These are phyloP conservation scores for Komagataella phaffii DNA, from an alignment of 805 yeast genomes.

Conservation along the genomic window DNA sequence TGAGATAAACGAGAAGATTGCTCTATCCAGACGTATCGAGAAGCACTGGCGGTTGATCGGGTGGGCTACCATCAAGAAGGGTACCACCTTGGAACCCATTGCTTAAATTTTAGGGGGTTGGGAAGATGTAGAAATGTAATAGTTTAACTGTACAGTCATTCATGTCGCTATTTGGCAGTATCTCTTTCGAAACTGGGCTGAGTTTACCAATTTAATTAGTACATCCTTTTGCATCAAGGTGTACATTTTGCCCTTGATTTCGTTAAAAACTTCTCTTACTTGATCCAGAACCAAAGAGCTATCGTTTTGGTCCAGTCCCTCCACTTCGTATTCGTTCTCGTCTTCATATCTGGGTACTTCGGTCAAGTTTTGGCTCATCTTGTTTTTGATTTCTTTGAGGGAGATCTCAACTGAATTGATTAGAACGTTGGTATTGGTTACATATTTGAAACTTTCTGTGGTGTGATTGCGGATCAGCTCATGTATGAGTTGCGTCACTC, in stretches of 20 bases:
- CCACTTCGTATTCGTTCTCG: neutral
- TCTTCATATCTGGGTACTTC: neutral
- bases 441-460: neutral
- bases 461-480: neutral
- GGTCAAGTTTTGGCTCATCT: neutral
- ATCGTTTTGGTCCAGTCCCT: constrained; percentile 15
- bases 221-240: constrained; percentile 63
- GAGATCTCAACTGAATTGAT: neutral
- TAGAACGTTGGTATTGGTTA: neutral
- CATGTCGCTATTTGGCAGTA: neutral
- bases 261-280: constrained; percentile 29
- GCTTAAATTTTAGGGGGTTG: constrained; percentile 16
- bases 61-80: constrained; percentile 97
- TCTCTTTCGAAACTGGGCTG: constrained; percentile 16
- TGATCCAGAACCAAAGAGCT: constrained; percentile 22
- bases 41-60: constrained; percentile 99
- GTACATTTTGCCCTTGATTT: constrained; percentile 34
- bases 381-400: neutral
- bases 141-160: neutral
- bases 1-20: constrained; percentile 95
- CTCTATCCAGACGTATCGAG: constrained; percentile 96
- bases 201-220: constrained; percentile 48
- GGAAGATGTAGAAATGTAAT: neutral
- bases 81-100: constrained; percentile 76
- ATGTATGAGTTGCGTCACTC: constrained; percentile 13